A percentile compares a stretch with the other conserved stretches of the same genome.
Conservation (phyloP, 2,329 filamentous ascomycete species). For the Lachnellula arida region DNA sequence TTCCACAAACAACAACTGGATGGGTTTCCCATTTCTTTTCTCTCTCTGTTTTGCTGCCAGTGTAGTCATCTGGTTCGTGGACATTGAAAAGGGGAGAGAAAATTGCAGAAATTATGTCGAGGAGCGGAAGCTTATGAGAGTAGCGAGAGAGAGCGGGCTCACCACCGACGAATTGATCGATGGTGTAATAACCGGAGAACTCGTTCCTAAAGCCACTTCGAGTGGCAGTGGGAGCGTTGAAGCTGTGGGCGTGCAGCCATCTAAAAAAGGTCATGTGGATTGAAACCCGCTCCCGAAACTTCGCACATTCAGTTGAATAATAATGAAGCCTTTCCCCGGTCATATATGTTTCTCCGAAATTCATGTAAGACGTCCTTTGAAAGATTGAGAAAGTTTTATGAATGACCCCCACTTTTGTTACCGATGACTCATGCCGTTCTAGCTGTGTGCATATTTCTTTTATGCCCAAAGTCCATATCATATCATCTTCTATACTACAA, state of each 20-base stretch:
- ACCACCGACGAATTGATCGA: constrained; percentile 20
- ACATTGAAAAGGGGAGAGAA: constrained; percentile 38
- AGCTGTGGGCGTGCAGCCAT: constrained; percentile 3
- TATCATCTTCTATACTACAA: not conserved
- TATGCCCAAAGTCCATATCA: not conserved
- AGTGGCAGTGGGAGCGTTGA: constrained; percentile 6
- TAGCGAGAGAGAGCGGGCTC: constrained; percentile 28
- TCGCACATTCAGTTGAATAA: not conserved
- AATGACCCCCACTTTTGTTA: not conserved
- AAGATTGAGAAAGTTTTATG: not conserved
- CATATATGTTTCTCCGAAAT: not conserved
- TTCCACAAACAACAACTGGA: constrained; percentile 38
- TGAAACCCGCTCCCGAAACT: not conserved
- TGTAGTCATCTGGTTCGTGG: constrained; percentile 36
- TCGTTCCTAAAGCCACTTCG: constrained; percentile 1
- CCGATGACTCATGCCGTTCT: not conserved
- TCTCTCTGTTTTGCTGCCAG: constrained; percentile 35
- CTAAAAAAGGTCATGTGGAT: constrained; percentile 2
- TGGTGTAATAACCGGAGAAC: constrained; percentile 12
- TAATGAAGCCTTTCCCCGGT: not conserved
- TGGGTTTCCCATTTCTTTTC: constrained; percentile 40
- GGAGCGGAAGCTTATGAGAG: constrained; percentile 30
- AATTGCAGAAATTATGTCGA: constrained; percentile 36
- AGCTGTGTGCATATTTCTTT: not conserved
- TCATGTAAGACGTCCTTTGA: too few species aligned